A percentile compares a stretch with the other conserved stretches of the same genome.
Evolutionary conservation across 2,329 filamentous ascomycete species (phyloP).

Genomic region (Ophiostoma pallidulum): DNA sequence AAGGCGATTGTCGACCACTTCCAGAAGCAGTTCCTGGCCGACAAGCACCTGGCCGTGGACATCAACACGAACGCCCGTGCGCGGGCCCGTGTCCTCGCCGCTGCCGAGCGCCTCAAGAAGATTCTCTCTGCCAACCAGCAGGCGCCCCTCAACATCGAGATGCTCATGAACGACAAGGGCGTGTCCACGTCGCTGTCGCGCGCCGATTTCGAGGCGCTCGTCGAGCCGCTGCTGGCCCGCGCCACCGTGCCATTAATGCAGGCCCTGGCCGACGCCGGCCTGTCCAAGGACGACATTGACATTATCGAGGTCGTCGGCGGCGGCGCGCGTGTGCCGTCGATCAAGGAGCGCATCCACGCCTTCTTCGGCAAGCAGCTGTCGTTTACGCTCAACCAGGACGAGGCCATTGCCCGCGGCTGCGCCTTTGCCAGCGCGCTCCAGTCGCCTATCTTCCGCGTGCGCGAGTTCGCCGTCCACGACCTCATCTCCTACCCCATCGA

Average conservation of each 20-base stretch:
- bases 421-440: slow-evolving; percentile 97
- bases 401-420: slow-evolving; percentile 89
- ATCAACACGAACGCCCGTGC: slow-evolving; percentile 87
- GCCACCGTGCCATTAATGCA: slow-evolving; percentile 71
- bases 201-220: slow-evolving; percentile 85
- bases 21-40: slow-evolving; percentile 90
- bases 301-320: slow-evolving; percentile 88
- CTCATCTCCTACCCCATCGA: slow-evolving; percentile 98
- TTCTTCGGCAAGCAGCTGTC: slow-evolving; percentile 92
- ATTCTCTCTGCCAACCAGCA: slow-evolving; percentile 89
- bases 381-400: slow-evolving; percentile 96
- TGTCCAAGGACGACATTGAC: slow-evolving; percentile 88
- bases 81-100: slow-evolving; percentile 72
- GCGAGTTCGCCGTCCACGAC: slow-evolving; percentile 95
- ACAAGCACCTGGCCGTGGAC: slow-evolving; percentile 97
- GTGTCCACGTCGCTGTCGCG: slow-evolving; percentile 83
- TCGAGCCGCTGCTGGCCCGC: slow-evolving; percentile 72
- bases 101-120: slow-evolving; percentile 98
- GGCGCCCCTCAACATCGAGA: slow-evolving; percentile 93
- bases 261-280: slow-evolving; percentile 85
- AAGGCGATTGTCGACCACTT: slow-evolving; percentile 91
- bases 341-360: slow-evolving; percentile 80
- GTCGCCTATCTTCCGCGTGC: slow-evolving; percentile 94
- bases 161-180: slow-evolving; percentile 95
- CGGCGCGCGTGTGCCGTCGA: slow-evolving; percentile 81